A percentile compares a stretch with the other conserved stretches of the same genome.
Conservation (phyloP, 1,284 basidiomycete genomes). For the Pterulicium gracile region DNA sequence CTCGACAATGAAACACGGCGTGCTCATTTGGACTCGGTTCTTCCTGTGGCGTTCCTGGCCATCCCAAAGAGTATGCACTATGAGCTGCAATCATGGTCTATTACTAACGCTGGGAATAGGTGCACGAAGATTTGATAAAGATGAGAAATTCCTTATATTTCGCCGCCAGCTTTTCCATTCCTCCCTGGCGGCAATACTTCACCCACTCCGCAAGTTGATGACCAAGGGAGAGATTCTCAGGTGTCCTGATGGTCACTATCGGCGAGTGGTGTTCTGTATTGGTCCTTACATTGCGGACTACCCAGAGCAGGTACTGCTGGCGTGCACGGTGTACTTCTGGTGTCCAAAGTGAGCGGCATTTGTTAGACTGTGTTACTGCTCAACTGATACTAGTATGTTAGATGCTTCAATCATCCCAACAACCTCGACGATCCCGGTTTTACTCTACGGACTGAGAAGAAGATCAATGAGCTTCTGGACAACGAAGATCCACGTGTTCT, state of each 20-base stretch:
- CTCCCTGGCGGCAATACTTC: slow-evolving; percentile 22
- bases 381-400: no score
- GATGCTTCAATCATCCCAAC: no score
- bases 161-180: slow-evolving; percentile 25
- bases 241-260: slow-evolving; percentile 23
- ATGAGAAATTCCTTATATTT: slow-evolving; percentile 10
- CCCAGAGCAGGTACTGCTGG: slow-evolving; percentile 29
- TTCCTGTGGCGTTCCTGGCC: no score
- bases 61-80: slow-evolving; percentile 15
- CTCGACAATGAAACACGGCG: slow-evolving; percentile 9
- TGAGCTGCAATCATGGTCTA: slow-evolving; percentile 27
- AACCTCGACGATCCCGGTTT: no score
- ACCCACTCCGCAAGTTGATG: slow-evolving; percentile 21
- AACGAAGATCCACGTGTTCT: no score
- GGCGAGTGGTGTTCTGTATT: slow-evolving; percentile 22
- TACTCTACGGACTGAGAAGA: no score
- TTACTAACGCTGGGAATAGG: slow-evolving; percentile 26
- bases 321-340: slow-evolving; percentile 20
- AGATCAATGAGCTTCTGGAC: no score
- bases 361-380: no score
- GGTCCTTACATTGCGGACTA: slow-evolving; percentile 31
- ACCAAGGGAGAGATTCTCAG: slow-evolving; percentile 20
- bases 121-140: slow-evolving; percentile 22
- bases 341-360: slow-evolving; percentile 20
- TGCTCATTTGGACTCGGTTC: no score